A percentile compares a stretch with the other conserved stretches of the same genome.
Evolutionary conservation across 2,329 filamentous ascomycete species (phyloP).

Genomic region (Balansia obtecta): DNA sequence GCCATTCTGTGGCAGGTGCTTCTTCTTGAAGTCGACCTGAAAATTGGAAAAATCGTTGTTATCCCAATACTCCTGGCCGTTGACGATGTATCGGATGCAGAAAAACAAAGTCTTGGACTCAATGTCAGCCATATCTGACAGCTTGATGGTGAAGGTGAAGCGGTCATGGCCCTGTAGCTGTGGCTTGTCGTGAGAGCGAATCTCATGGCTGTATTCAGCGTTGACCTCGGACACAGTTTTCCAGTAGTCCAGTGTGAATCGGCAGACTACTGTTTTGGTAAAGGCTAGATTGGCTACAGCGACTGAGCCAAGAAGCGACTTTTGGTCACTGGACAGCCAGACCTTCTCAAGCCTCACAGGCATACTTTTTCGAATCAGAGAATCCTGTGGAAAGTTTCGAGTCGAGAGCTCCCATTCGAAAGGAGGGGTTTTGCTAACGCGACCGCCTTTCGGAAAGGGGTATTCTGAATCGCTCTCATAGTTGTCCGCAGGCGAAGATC

Average conservation of each 20-base stretch:
- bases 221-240: conserved; percentile 92
- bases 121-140: conserved; percentile 82
- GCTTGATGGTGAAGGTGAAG: conserved; percentile 88
- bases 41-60: conserved; percentile 84
- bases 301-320: conserved; percentile 70
- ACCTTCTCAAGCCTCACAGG: conserved; percentile 77
- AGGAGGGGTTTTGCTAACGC: conserved; percentile 30
- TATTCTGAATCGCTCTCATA: conserved; percentile 85
- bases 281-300: conserved; percentile 83
- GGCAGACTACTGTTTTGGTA: conserved; percentile 76
- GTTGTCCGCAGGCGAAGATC: conserved; percentile 78
- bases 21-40: conserved; percentile 86
- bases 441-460: conserved; percentile 51
- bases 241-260: conserved; percentile 97
- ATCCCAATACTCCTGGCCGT: conserved; percentile 85
- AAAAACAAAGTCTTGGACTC: conserved; percentile 88
- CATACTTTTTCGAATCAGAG: conserved; percentile 41
- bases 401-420: conserved; percentile 83
- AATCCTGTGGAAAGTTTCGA: conserved; percentile 60
- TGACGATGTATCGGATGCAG: conserved; percentile 78
- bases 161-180: conserved; percentile 64
- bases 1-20: conserved; percentile 48
- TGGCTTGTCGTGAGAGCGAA: conserved; percentile 51
- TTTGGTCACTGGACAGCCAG: conserved; percentile 79
- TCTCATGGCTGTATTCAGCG: conserved; percentile 76